These are phyloP conservation scores for Lepraria neglecta DNA, from an alignment of 495 filamentous ascomycete species.

Conservation along the genomic window DNA sequence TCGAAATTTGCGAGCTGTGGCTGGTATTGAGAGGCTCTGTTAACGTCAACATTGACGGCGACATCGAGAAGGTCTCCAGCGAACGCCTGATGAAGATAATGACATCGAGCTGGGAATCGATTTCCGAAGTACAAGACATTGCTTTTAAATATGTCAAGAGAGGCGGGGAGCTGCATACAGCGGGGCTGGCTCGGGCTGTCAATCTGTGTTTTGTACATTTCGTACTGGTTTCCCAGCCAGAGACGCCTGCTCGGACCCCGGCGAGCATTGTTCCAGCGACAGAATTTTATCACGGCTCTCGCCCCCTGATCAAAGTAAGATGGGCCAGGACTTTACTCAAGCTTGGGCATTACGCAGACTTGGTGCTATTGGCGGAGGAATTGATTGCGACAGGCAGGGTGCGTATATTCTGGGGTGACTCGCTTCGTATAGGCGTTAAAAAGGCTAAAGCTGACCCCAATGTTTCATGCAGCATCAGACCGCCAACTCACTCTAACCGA, in stretches of 20 bases:
- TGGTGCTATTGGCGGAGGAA: background rate
- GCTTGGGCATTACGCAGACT: constrained; percentile 2
- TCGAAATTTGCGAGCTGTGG: no score
- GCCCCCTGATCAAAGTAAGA: background rate
- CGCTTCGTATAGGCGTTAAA: no score
- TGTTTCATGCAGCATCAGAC: no score
- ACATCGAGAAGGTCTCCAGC: constrained; percentile 37
- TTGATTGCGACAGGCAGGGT: background rate
- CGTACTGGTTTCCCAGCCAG: background rate
- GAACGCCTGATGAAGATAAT: constrained; percentile 33
- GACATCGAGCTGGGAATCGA: constrained; percentile 27
- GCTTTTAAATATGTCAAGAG: background rate
- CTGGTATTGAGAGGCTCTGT: no score
- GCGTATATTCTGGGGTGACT: background rate
- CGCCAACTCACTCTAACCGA: no score
- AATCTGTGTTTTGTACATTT: background rate
- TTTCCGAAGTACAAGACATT: background rate
- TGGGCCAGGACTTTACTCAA: constrained; percentile 4
- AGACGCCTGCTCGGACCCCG: no score
- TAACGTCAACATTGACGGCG: constrained; percentile 1
- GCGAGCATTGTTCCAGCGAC: background rate
- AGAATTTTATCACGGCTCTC: background rate
- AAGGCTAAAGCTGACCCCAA: background rate
- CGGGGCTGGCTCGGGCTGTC: background rate
- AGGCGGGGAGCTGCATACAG: background rate